Conservation (phyloP, 192 early-diverging fungal genomes). For the Umbelopsis isabellina region DNA sequence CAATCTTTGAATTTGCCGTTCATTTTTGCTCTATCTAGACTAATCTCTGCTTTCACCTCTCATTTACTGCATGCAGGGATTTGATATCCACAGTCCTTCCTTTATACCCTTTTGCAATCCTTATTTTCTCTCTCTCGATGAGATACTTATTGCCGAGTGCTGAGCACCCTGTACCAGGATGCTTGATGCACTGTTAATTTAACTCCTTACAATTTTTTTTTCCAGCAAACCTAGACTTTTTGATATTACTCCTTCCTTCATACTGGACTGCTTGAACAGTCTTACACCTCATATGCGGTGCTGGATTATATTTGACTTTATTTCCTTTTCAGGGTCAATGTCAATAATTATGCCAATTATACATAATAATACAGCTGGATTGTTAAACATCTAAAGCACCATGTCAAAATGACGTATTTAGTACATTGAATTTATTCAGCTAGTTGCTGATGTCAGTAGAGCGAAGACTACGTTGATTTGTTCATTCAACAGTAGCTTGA, state of each 20-base stretch:
- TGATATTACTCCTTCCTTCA: neutral
- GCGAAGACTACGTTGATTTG: too few species aligned
- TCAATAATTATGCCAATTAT: neutral
- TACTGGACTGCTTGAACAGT: neutral
- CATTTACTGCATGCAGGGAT: too few species aligned
- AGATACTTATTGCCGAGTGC: neutral
- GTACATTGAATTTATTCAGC: too few species aligned
- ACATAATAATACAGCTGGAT: neutral
- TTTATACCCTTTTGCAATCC: neutral
- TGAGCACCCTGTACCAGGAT: slow-evolving; percentile 6
- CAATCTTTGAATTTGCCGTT: neutral
- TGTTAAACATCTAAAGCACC: neutral
- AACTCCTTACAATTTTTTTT: neutral
- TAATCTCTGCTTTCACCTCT: too few species aligned
- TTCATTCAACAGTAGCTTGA: too few species aligned
- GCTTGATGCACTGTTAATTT: slow-evolving; percentile 14
- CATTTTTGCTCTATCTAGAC: neutral
- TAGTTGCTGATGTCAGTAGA: too few species aligned
- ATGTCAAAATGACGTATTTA: too few species aligned
- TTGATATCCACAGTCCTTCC: too few species aligned
- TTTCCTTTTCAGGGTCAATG: neutral
- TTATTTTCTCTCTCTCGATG: slow-evolving; percentile 8
- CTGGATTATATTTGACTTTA: neutral
- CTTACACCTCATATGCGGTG: neutral
- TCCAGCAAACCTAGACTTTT: slow-evolving; percentile 4